phyloP scores from a whole-genome alignment of 177 flowering plant genomes.

The Vitis hybrid region DNA sequence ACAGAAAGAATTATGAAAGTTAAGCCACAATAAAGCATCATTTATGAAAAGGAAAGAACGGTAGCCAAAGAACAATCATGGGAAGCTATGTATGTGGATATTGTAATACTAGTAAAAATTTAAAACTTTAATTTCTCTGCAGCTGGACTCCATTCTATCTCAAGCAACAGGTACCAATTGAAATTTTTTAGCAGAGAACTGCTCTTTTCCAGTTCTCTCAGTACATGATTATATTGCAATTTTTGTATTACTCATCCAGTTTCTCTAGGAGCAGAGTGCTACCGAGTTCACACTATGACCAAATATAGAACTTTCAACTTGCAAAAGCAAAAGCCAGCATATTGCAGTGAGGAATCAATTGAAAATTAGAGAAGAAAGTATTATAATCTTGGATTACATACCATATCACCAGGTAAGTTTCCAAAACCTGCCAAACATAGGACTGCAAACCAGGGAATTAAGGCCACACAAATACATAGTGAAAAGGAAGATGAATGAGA shows the following conservation, averaged over 20 bases:
- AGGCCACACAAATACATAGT: slow-evolving; percentile 39
- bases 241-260: too few relatives aligned
- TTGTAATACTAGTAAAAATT: neutral
- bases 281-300: too few relatives aligned
- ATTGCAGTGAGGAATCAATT: neutral
- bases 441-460: slow-evolving; percentile 55
- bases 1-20: neutral
- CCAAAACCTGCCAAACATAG: slow-evolving; percentile 98
- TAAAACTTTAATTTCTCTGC: neutral
- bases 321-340: neutral
- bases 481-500: slow-evolving; percentile 4
- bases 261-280: too few relatives aligned
- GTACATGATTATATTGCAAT: too few relatives aligned
- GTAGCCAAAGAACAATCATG: neutral
- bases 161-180: too few relatives aligned
- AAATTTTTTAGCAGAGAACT: too few relatives aligned
- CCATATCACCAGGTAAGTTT: slow-evolving; percentile 99
- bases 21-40: neutral
- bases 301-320: too few relatives aligned
- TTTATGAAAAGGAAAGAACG: neutral
- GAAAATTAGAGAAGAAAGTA: slow-evolving; percentile 2
- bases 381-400: slow-evolving; percentile 30
- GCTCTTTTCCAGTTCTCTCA: too few relatives aligned
- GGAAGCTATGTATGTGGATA: neutral
- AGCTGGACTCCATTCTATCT: too few relatives aligned